Base-by-base conservation (phyloP, 129 eudicot genomes). In the Flaveria robusta region DNA sequence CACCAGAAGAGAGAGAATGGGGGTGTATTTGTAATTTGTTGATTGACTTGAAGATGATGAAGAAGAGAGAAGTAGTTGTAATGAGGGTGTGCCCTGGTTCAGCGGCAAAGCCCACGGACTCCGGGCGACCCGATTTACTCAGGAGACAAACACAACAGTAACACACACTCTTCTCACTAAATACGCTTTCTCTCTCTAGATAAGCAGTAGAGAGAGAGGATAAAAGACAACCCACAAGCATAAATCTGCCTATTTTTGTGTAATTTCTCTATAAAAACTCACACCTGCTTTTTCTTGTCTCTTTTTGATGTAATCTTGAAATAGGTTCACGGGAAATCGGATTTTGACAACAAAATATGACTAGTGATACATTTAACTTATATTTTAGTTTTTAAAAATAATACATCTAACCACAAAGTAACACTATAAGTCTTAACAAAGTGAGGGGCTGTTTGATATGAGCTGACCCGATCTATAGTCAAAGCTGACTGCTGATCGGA, bases 101-200 rank as follows among this genome's bases (percentile, higher is more conserved):
- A 85, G 86, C 78, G 87, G 96, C 98, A 93, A 84, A 88, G 85
- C 93, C 98, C 98, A 87, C 84, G 78, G 88, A 88, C 79, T 75
- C 81, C 91, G 97, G 96, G 82, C 65, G 26, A 76, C 83, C 91
- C 77, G 72, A 85, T 68, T 77, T 87, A 83, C 88, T 66, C 62
- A 91, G 98, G 90, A 84, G 98, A 93, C 98, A 93, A 79, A 72
- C 76, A 56, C 81, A 88, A 88, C 97, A 80, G 88, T 79, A 47
- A 79, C 77, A 78, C 72, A 60, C 82, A 81, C 76, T 87, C 77
- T 37, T 27, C 79, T 70, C 88, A 86, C 88, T 87, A 84, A 92
- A 83, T 66, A 86, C 86, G 73, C 84, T 80, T 37, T 65, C 67
- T 79, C 59, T 79, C 56, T 79, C 55, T 51, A 78, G 12, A 76